Evolutionary conservation across 2,329 filamentous ascomycete species (phyloP).

Genomic region (Phoma sp.): DNA sequence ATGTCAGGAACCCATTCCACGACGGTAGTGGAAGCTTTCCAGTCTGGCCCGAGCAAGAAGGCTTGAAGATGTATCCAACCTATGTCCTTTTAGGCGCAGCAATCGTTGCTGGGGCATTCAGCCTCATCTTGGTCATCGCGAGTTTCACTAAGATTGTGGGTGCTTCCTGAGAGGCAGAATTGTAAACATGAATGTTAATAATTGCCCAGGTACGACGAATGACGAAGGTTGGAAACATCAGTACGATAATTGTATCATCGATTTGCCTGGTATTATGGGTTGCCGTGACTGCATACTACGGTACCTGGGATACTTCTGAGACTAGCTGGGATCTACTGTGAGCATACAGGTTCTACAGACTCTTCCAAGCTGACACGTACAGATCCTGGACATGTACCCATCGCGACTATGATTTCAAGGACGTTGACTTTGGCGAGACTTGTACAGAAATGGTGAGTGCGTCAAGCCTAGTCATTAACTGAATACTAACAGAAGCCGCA

Average conservation of each 20-base stretch:
- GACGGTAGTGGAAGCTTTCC: constrained; percentile 26
- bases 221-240: constrained; percentile 28
- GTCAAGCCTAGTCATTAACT: background rate
- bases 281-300: constrained; percentile 27
- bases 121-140: constrained; percentile 23
- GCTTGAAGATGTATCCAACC: constrained; percentile 25
- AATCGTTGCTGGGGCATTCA: constrained; percentile 18
- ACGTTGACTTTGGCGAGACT: constrained; percentile 23
- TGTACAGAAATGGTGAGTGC: constrained; percentile 27
- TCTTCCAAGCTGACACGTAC: background rate
- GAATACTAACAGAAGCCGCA: constrained; percentile 6
- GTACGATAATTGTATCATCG: constrained; percentile 22
- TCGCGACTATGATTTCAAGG: constrained; percentile 19
- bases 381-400: constrained; percentile 31
- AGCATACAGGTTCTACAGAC: background rate
- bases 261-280: constrained; percentile 26
- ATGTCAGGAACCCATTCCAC: constrained; percentile 20
- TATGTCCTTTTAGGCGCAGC: constrained; percentile 22
- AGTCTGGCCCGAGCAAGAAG: constrained; percentile 24
- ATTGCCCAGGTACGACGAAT: constrained; percentile 22
- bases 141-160: constrained; percentile 26
- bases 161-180: background rate
- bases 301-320: constrained; percentile 28
- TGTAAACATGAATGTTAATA: background rate
- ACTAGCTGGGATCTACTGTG: constrained; percentile 31